Evolutionary conservation across 495 filamentous ascomycete genomes (phyloP), one percentile per base, ranked within the genome.

Genomic region (Penicillium paxilli): DNA sequence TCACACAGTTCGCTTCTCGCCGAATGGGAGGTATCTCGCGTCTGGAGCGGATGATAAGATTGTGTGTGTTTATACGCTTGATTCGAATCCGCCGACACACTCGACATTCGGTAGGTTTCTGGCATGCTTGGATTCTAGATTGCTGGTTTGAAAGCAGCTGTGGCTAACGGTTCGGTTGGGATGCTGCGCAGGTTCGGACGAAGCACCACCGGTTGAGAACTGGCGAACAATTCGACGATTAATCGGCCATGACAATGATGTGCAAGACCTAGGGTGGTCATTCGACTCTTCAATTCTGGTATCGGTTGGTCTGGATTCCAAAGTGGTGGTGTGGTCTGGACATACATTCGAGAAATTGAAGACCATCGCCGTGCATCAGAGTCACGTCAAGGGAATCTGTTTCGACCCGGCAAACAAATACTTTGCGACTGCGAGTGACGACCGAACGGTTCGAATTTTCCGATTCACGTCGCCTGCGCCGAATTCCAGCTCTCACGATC

Each of bases 361-460:
- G 78, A 90, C 87, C 3, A 76, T 99, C 10, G 84, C 89, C 7
- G 83, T 90, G 35, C 94, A 99, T 62, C 89, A 95, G 65, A 96
- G 92, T 64, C 94, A 97, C 64, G 95, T 99, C 67, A 99, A 99
- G 69, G 94, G 94, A 21, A 90, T 99, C 63, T 96, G 92, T 1
- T 99, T 99, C 65, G 94, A 99, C 64, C 94, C 94, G 1, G 95
- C 95, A 17, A 98, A 97, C 74, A 98, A 98, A 65, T 98, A 96
- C 76, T 99, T 99, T 72, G 94, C 94, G 23, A 99, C 94, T 1
- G 92, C 94, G 1, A 96, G 90, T 72, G 94, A 99, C 66, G 94
- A 99, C 66, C 87, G 94, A 25, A 91, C 91, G 6, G 94, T 99
- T 71, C 96, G 96, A 67, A 89, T 99, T 54, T 96, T 95, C 73